Base-by-base conservation (phyloP, 768 basidiomycete genomes). In the Boletales sp. region DNA sequence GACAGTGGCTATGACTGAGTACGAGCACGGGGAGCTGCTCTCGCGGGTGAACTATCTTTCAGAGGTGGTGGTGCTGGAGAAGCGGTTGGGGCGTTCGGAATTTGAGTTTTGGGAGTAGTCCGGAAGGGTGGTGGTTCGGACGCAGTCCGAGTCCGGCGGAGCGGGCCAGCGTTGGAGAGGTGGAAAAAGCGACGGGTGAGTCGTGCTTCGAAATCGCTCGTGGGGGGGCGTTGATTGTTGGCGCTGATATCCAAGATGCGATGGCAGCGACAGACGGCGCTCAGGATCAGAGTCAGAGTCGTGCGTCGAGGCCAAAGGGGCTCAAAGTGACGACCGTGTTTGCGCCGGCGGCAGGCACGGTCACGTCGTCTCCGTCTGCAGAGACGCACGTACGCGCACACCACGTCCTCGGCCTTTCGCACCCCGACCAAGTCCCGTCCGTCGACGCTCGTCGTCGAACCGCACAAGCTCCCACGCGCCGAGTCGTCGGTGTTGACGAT, bases 51-150 rank as follows among this genome's bases (percentile, higher is more conserved):
- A 88, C 45, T 74, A 82, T 55, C 79, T 98, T 10, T 76, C 86
- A 0, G 84, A 88, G 43, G 94, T 97, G 80, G 92, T 97, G 30
- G 72, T 85, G 1, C 77, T 94, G 43, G 94, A 97, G 68, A 94
- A 95, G 59, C 84, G 92, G 2, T 79, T 97, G 0, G 86, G 72
- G 83, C 0, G 70, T 72, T 47, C 73, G 80, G 9, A 76, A 79
- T 50, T 63, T 84, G 27, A 82, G 75, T 49, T 68, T 85, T 37
- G 81, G 80, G 55, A 74, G 77, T 4, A 81, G 79, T 47, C 77
- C 76, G 74, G 69, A 57, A 60, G 63, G 56, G 53, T 62, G 60
- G 40, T 47, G 43, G 2, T 35, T 54, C 10, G 50, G 71, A 35
- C 66, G 63, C 37, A 71, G 67, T 48, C 68, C 50, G 9, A 72